Evolutionary conservation across 352 stramenopile genomes (phyloP), one percentile per base, ranked within the genome.

Genomic region (Phytophthora brassicae): DNA sequence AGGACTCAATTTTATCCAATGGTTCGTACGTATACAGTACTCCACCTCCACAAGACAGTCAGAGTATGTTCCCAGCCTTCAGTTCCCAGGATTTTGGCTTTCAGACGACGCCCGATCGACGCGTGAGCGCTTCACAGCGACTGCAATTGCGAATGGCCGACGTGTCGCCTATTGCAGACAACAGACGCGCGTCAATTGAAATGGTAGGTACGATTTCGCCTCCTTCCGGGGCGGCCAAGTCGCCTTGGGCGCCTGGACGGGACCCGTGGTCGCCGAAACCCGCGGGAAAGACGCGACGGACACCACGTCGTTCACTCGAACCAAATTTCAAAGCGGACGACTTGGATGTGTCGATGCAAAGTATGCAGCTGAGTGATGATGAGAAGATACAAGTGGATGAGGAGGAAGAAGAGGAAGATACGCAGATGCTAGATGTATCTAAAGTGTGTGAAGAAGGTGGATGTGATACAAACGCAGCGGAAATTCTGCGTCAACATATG

Each of bases 1-100:
- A 55, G 6, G 54, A 64, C 23, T 63, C 68, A 11, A 41, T 73
- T 14, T 46, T 70, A 26, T 68, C 48, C 23, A 77, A 79, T 35
- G 64, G 67, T 11, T 93, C 84, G 23, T 93, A 91, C 47, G 78
- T 90, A 22, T 93, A 91, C 66, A 68, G 54, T 23, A 93, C 84
- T 0, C 81, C 84, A 7, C 61, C 64, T 11, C 13, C 60, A 48
- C 28, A 43, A 9, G 45, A 64, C 16, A 74, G 56, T 14, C 51
- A 69, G 26, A 79, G 62, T 17, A 64, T 74, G 46, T 90, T 93
- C 39, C 79, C 81, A 11, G 65, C 65, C 6, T 90, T 90, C 55
- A 76, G 55, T 17, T 77, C 76, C n/a, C 71, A 85, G 46, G 84
- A 93, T 49, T 72, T 90, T 9, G 64, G 33, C 26, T 66, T 43